Evolutionary conservation across 192 early-diverging fungal species (phyloP).

Genomic region (Gaertneriomyces sp.): DNA sequence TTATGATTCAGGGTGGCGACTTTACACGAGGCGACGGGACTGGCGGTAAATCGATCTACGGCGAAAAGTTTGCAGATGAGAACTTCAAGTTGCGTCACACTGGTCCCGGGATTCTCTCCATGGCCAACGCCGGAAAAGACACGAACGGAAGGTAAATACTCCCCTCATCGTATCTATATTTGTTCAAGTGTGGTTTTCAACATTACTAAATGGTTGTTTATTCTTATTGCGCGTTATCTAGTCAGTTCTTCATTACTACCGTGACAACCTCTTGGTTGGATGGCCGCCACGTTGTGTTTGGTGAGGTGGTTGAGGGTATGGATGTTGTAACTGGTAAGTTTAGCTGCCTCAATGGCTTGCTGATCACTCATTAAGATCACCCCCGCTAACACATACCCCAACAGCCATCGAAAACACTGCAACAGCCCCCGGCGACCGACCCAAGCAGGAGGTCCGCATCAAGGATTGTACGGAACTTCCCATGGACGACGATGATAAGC

Average conservation of each 20-base stretch:
- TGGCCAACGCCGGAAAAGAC: conserved; percentile 74
- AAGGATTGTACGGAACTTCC: conserved; percentile 45
- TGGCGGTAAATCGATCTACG: conserved; percentile 67
- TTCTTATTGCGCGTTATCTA: conserved; percentile 24
- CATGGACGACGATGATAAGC: conserved; percentile 36
- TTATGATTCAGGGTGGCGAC: conserved; percentile 84
- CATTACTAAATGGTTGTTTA: background rate
- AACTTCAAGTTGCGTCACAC: conserved; percentile 85
- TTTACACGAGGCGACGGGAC: conserved; percentile 85
- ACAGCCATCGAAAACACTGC: background rate
- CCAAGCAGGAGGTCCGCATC: conserved; percentile 50
- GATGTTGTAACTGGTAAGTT: conserved; percentile 38
- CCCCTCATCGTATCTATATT: background rate
- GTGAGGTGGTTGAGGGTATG: conserved; percentile 53
- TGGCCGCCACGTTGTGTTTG: conserved; percentile 60
- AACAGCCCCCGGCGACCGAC: conserved; percentile 41
- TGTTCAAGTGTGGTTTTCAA: conserved; percentile 32
- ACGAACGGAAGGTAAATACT: conserved; percentile 10
- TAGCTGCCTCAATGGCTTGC: conserved; percentile 41
- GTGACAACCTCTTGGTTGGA: conserved; percentile 53
- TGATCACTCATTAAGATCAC: background rate
- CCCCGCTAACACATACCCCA: background rate
- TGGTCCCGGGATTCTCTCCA: conserved; percentile 73
- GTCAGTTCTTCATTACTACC: conserved; percentile 65
- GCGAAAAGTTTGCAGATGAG: conserved; percentile 90